Percentiles rank a stretch among this genome's conserved stretches.
These are phyloP conservation scores for Intubia oerlemansii DNA, from an alignment of 2,329 filamentous ascomycete genomes.

Conservation along the genomic window DNA sequence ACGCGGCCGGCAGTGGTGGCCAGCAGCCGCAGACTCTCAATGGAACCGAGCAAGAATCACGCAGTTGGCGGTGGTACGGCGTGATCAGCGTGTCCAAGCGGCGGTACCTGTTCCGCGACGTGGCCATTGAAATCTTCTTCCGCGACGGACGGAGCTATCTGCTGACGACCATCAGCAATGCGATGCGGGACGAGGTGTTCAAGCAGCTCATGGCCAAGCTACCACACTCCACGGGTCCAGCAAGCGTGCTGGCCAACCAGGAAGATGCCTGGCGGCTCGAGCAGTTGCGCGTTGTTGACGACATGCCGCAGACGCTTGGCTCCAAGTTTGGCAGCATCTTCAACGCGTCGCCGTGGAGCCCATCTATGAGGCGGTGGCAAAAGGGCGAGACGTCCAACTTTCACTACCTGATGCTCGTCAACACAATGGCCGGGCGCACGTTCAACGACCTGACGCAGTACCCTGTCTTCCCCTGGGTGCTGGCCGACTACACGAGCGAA, in stretches of 20 bases:
- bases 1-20: too few species aligned
- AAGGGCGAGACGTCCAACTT: conserved; percentile 95
- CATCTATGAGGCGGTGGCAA: conserved; percentile 75
- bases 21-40: conserved; percentile 14
- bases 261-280: conserved; percentile 90
- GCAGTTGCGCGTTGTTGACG: conserved; percentile 47
- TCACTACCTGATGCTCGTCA: conserved; percentile 95
- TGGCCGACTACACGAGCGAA: conserved; percentile 88
- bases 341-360: conserved; percentile 60
- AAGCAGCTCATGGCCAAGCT: conserved; percentile 56
- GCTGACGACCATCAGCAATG: conserved; percentile 58
- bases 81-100: conserved; percentile 91
- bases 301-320: conserved; percentile 43
- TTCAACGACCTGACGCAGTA: conserved; percentile 98
- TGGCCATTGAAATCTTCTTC: conserved; percentile 94
- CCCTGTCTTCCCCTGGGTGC: conserved; percentile 91
- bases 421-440: conserved; percentile 87
- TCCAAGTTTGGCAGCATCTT: conserved; percentile 88
- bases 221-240: conserved; percentile 52
- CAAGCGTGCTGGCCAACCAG: conserved; percentile 47
- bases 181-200: conserved; percentile 60
- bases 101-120: conserved; percentile 84
- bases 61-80: conserved; percentile 86
- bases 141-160: conserved; percentile 91
- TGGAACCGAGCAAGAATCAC: conserved; percentile 54